Evolutionary conservation across 192 early-diverging fungal genomes (phyloP).

Genomic region (Coemansia sp.): DNA sequence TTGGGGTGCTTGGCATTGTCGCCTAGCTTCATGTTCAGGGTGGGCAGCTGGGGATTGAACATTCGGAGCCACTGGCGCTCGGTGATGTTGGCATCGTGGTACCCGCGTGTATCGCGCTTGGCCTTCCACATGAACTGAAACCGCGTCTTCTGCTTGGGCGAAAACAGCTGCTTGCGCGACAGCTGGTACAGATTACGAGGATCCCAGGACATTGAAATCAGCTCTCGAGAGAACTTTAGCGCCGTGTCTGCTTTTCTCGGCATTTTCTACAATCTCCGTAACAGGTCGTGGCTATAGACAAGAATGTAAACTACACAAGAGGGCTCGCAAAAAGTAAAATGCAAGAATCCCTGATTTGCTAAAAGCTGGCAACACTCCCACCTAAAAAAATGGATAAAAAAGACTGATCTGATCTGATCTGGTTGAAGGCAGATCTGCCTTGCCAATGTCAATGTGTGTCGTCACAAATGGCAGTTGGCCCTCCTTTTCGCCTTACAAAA

Average conservation of each 20-base stretch:
- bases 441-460: neutral
- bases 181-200: conserved; percentile 88
- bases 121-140: conserved; percentile 95
- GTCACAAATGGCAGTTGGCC: neutral
- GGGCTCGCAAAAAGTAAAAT: neutral
- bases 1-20: conserved; percentile 57
- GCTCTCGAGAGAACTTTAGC: conserved; percentile 56
- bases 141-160: conserved; percentile 60
- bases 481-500: neutral
- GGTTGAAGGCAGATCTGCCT: neutral
- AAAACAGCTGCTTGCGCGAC: conserved; percentile 53
- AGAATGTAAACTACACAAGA: neutral
- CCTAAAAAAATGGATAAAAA: neutral
- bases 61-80: conserved; percentile 77
- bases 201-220: conserved; percentile 96
- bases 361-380: neutral
- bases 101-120: conserved; percentile 87
- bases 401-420: neutral
- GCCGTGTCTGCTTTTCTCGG: conserved; percentile 36
- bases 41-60: conserved; percentile 72
- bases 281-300: neutral
- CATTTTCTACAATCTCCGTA: conserved; percentile 16
- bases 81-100: conserved; percentile 89
- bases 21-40: conserved; percentile 56
- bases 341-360: neutral